Conservation (phyloP, 495 filamentous ascomycete species). For the Cladorrhinum samala region DNA sequence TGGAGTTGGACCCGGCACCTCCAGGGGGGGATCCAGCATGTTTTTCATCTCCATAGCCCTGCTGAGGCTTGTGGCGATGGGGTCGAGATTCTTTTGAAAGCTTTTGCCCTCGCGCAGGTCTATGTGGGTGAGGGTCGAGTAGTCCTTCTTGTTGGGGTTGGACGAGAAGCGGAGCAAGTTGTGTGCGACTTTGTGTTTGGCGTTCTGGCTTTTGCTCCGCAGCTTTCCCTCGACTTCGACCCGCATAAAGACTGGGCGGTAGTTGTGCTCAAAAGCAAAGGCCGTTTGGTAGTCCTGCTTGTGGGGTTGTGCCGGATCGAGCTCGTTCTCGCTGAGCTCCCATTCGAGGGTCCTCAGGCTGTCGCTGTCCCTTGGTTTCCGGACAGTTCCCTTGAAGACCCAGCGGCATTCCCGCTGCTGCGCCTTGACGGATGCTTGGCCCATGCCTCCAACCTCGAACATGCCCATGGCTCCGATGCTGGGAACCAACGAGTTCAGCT, state of each 20-base stretch:
- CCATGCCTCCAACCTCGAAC: not conserved
- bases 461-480: not conserved
- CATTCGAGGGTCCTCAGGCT: slow-evolving; percentile 8
- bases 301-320: slow-evolving; percentile 2
- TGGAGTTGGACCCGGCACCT: not conserved
- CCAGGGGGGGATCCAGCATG: not conserved
- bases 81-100: not conserved
- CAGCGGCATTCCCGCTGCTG: not conserved
- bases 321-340: slow-evolving; percentile 10
- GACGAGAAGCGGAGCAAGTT: not conserved
- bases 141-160: not conserved
- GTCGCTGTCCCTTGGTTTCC: not conserved
- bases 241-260: slow-evolving; percentile 15
- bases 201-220: slow-evolving; percentile 5
- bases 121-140: slow-evolving; percentile 1
- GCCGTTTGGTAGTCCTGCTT: slow-evolving; percentile 15
- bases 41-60: slow-evolving; percentile 6
- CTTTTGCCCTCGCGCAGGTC: not conserved
- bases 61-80: not conserved
- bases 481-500: not conserved
- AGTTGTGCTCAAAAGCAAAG: slow-evolving; percentile 18
- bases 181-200: slow-evolving; percentile 5
- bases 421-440: not conserved
- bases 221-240: slow-evolving; percentile 17
- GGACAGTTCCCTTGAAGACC: not conserved